These are phyloP conservation scores for grape (Vitis vinifera) DNA, from an alignment of 164 flowering plant genomes.

Conservation along the genomic window DNA sequence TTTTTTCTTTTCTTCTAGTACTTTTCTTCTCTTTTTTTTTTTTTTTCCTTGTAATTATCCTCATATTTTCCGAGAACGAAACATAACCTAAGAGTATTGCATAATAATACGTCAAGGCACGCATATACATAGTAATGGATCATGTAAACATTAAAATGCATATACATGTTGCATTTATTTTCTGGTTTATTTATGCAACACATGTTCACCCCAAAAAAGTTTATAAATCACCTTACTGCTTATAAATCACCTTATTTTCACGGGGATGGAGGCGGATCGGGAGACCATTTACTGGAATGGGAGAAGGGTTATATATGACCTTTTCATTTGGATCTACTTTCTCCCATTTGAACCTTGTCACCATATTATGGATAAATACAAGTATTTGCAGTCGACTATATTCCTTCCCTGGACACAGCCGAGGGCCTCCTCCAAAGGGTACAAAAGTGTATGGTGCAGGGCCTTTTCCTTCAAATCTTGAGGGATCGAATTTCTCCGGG, in stretches of 20 bases:
- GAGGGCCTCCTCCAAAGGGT: conserved; percentile 61
- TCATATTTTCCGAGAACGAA: too few relatives aligned
- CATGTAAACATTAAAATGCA: too few relatives aligned
- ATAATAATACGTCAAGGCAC: too few relatives aligned
- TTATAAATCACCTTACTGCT: too few relatives aligned
- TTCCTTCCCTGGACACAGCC: conserved; percentile 62
- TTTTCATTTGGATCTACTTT: conserved; percentile 44
- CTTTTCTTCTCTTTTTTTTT: too few relatives aligned
- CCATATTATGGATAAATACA: conserved; percentile 49
- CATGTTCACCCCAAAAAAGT: too few relatives aligned
- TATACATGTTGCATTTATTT: too few relatives aligned
- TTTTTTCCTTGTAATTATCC: too few relatives aligned
- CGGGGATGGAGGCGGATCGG: conserved; percentile 50
- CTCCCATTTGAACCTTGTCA: conserved; percentile 46
- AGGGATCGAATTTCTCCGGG: conserved; percentile 48
- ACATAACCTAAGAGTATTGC: too few relatives aligned
- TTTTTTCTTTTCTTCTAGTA: too few relatives aligned
- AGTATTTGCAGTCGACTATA: conserved; percentile 49
- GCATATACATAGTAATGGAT: too few relatives aligned
- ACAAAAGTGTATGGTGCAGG: conserved; percentile 55
- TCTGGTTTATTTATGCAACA: too few relatives aligned
- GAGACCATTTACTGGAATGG: conserved; percentile 47
- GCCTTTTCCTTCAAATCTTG: conserved; percentile 49
- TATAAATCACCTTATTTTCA: not conserved
- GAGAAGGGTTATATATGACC: conserved; percentile 38